Base-by-base conservation (phyloP, 129 eudicot genomes). In the Smallanthus sonchifolius region DNA sequence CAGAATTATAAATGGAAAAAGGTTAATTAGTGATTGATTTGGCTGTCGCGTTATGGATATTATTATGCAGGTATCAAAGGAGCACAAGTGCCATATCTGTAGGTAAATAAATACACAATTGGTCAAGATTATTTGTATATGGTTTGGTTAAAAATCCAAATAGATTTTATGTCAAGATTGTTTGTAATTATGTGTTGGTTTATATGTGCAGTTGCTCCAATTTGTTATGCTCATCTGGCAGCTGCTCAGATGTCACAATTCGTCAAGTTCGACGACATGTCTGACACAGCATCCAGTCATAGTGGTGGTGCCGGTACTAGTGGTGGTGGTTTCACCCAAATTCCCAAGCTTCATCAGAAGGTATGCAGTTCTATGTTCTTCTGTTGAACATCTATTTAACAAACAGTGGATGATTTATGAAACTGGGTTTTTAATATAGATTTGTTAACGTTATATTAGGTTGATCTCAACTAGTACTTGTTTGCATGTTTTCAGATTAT, bases 191-290 rank as follows among this genome's bases (percentile, higher is more conserved):
- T 63, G 13, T 2, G 38, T 13, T 45, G n/a, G n/a, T n/a, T n/a
- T n/a, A n/a, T n/a, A n/a, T 66, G n/a, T 72, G 81, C 85, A 87
- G 96, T 90, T 73, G 96, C 97, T 76, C 95, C 92, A 0, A 77
- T 91, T 2, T 91, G 95, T 62, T 84, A 91, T 47, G 98, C 98
- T 6, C 98, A 93, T 49, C 63, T 93, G 81, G 98, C 98, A 2
- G 98, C 96, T 0, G 72, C 81, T 0, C 98, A 93, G 77, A 68
- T 93, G 89, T 75, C 83, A 0, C 90, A 87, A 74, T 93, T 86
- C n/a, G 82, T 87, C 7, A 93, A 93, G 80, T 84, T 90, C 15
- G 98, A 90, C 0, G 98, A 86, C 19, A 3, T 38, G 37, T 90
- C 96, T 0, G 96, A 92, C 20, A 76, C 82, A 0, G 81, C 96